phyloP scores from a whole-genome alignment of 2,329 filamentous ascomycete species.

The Colletotrichum musicola region DNA sequence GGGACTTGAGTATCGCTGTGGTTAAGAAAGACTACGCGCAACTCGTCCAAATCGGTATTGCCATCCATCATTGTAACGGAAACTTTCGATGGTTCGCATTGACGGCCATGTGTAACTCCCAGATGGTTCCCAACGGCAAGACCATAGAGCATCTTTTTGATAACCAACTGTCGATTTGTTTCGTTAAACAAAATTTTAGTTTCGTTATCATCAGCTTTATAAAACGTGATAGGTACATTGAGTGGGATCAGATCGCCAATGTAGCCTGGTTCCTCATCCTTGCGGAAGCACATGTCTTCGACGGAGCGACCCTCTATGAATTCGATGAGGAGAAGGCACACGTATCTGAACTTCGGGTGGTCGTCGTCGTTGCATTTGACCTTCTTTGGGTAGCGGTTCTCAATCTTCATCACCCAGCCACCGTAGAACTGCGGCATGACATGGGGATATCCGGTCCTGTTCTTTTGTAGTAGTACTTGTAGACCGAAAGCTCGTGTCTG shows the following conservation, averaged over 20 bases:
- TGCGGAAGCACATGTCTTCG: not conserved
- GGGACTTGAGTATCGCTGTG: not conserved
- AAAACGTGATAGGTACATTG: not conserved
- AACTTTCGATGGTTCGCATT: not conserved
- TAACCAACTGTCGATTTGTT: not conserved
- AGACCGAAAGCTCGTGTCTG: not conserved
- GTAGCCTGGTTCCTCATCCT: not conserved
- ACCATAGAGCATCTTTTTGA: not conserved
- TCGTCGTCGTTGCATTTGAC: not conserved
- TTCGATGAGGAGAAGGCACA: not conserved
- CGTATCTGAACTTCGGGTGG: not conserved
- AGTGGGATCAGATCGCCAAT: no score
- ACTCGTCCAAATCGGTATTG: not conserved
- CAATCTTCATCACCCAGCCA: not conserved
- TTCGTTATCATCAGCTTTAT: not conserved
- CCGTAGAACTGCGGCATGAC: not conserved
- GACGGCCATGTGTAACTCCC: not conserved
- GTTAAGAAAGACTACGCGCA: not conserved
- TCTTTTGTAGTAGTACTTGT: not conserved
- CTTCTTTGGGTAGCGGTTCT: no score
- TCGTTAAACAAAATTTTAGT: not conserved
- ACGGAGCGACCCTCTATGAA: not conserved
- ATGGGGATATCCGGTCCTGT: not conserved
- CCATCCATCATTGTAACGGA: not conserved
- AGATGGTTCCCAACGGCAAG: not conserved